Evolutionary conservation across 352 stramenopile species (phyloP).

Genomic region (Pythium coloratum): DNA sequence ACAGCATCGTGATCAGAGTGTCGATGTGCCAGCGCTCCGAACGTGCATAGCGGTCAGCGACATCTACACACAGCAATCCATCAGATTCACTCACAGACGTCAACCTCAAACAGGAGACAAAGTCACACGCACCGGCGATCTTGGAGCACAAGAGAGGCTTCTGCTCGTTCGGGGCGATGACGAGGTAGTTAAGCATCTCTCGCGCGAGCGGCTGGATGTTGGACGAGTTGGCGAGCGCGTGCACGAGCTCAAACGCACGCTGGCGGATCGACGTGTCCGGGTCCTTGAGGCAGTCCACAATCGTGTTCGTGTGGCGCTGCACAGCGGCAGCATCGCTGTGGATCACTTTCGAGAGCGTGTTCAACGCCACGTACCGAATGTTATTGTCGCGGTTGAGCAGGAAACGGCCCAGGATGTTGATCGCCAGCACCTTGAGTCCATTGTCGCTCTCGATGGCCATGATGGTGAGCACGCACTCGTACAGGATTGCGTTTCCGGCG

Average conservation of each 20-base stretch:
- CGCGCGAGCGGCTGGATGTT: slow-evolving; percentile 96
- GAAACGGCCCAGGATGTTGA: slow-evolving; percentile 99
- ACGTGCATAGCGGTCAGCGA: slow-evolving; percentile 80
- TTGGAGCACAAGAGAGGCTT: slow-evolving; percentile 94
- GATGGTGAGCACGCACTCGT: slow-evolving; percentile 99
- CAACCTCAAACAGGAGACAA: too few species aligned
- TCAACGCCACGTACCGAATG: slow-evolving; percentile 99
- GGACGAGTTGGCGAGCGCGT: slow-evolving; percentile 96
- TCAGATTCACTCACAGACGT: neutral
- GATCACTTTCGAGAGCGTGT: slow-evolving; percentile 94
- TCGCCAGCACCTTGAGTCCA: slow-evolving; percentile 94
- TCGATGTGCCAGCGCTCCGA: slow-evolving; percentile 94
- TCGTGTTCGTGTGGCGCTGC: slow-evolving; percentile 97
- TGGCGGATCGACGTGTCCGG: slow-evolving; percentile 98
- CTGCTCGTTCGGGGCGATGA: slow-evolving; percentile 95
- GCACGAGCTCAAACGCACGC: slow-evolving; percentile 98
- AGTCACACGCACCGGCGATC: slow-evolving; percentile 80
- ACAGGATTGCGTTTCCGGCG: slow-evolving; percentile 98
- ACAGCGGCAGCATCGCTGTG: slow-evolving; percentile 92
- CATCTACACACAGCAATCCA: slow-evolving; percentile 42
- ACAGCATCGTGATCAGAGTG: slow-evolving; percentile 98
- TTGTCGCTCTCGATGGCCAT: slow-evolving; percentile 98
- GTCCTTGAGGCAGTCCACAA: slow-evolving; percentile 95
- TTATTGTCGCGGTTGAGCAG: slow-evolving; percentile 99
- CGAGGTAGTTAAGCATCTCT: slow-evolving; percentile 99